Percentiles rank a stretch among this genome's conserved stretches.
These are phyloP conservation scores for Pichia inconspicua DNA, from an alignment of 1,139 yeast genomes.

Conservation along the genomic window DNA sequence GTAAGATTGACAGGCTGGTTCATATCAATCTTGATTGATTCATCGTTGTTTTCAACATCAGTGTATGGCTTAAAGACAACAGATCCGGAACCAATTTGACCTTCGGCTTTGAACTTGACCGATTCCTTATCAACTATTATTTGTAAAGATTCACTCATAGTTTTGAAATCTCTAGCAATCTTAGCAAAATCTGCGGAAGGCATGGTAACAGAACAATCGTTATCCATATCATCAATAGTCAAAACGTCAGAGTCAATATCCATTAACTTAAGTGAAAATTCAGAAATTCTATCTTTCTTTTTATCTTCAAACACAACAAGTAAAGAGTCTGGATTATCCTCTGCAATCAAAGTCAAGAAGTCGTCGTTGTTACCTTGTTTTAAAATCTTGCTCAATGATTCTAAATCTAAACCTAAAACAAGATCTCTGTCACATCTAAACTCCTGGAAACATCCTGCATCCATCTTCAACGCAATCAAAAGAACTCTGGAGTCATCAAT, in stretches of 20 bases:
- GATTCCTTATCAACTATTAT: conserved; percentile 88
- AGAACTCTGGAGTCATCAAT: conserved; percentile 96
- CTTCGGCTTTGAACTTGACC: conserved; percentile 83
- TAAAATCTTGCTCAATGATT: conserved; percentile 77
- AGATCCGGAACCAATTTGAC: conserved; percentile 86
- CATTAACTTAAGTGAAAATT: conserved; percentile 87
- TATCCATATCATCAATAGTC: conserved; percentile 89
- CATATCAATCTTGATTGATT: conserved; percentile 67
- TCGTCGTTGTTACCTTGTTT: conserved; percentile 91
- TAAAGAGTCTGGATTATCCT: conserved; percentile 81
- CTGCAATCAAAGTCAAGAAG: conserved; percentile 80
- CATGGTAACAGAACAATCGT: conserved; percentile 79
- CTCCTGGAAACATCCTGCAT: conserved; percentile 82
- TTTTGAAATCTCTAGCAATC: conserved; percentile 80
- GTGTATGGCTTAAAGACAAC: conserved; percentile 80
- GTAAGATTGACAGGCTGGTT: conserved; percentile 83
- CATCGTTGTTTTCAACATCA: conserved; percentile 73
- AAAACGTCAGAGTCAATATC: conserved; percentile 94
- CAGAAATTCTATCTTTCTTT: conserved; percentile 84
- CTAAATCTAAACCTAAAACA: conserved; percentile 86
- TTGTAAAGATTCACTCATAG: conserved; percentile 79
- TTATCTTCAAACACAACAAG: conserved; percentile 84
- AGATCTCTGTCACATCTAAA: conserved; percentile 94
- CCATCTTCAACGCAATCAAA: conserved; percentile 80
- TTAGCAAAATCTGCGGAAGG: conserved; percentile 86